Evolutionary conservation across 2,329 filamentous ascomycete genomes (phyloP), one percentile per base, ranked within the genome.

Genomic region (Chlorencoelia australis): DNA sequence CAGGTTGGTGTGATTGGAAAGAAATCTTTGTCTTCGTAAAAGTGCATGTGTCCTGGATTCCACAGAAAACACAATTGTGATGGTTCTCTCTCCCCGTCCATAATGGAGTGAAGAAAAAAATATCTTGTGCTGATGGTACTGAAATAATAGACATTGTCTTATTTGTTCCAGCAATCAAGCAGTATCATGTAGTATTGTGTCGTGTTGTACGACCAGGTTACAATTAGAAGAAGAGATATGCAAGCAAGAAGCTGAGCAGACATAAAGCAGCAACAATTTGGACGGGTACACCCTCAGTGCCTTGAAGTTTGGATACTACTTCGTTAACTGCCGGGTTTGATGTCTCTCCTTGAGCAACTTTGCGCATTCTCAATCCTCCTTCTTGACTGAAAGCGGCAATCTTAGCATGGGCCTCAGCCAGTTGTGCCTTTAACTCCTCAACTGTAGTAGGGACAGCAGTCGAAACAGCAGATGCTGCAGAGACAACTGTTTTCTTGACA

Each of bases 211-310:
- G n/a, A n/a, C 33, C 33, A 30, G 13, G 24, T n/a, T 30, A 19
- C n/a, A 18, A 30, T 69, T 78, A 98, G 63, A 98, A 98, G 68
- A 98, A 87, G 61, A 96, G 75, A 64, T 95, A 98, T 37, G 87
- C 91, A 51, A 96, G 73, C 56, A 98, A 63, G 66, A 98, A 98
- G 67, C 85, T 88, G 46, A 94, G 53, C 52, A 98, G 67, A 58
- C 88, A 95, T 28, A 98, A 66, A 15, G 76, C 67, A 15, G 91
- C 89, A 29, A 84, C 84, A 44, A 89, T 74, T 59, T 89, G 81
- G 33, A 98, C 75, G 1, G 91, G 79, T 3, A 98, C 89, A 15
- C 91, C 89, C 50, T 87, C 49, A 14, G 38, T 35, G 7, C 18
- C 33, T 36, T 52, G 52, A 10, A 53, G 77, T 48, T 62, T 78